phyloP scores from a whole-genome alignment of 2,329 filamentous ascomycete genomes.

The Chaetomiaceae sp. region DNA sequence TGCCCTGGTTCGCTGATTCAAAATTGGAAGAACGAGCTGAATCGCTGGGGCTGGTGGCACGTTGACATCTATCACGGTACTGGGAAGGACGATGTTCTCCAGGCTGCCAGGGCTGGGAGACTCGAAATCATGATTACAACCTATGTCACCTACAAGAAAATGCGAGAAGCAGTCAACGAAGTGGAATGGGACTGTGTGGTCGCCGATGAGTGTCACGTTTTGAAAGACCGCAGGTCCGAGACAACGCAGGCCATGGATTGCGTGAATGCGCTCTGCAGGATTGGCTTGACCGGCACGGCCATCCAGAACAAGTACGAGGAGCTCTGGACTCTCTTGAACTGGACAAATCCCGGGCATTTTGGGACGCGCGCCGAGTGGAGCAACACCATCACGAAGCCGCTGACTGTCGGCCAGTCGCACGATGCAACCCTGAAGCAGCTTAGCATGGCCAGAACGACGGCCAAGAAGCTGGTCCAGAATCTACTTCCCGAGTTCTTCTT shows the following conservation, averaged over 20 bases:
- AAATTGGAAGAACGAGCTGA: constrained; percentile 86
- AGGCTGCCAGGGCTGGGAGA: constrained; percentile 68
- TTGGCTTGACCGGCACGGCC: constrained; percentile 89
- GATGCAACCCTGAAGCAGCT: constrained; percentile 82
- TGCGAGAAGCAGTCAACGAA: constrained; percentile 69
- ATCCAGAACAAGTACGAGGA: constrained; percentile 99
- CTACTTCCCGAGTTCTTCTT: constrained; percentile 87
- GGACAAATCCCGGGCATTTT: constrained; percentile 80
- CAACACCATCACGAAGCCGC: constrained; percentile 68
- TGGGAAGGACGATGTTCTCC: constrained; percentile 63
- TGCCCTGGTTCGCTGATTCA: constrained; percentile 84
- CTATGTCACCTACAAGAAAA: constrained; percentile 83
- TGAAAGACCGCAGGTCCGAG: constrained; percentile 75
- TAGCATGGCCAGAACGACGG: constrained; percentile 73
- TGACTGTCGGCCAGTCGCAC: constrained; percentile 86
- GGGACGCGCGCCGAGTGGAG: constrained; percentile 70
- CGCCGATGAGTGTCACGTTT: constrained; percentile 86
- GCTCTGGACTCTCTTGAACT: constrained; percentile 92
- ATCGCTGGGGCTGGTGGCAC: constrained; percentile 95
- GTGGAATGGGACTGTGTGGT: constrained; percentile 91
- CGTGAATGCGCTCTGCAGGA: constrained; percentile 84
- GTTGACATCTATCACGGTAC: constrained; percentile 74
- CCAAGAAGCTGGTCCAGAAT: constrained; percentile 78
- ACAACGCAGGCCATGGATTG: constrained; percentile 84
- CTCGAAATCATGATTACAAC: constrained; percentile 93